Conservation (phyloP, 345 rosid genomes). For the Citrus cavaleriei region DNA sequence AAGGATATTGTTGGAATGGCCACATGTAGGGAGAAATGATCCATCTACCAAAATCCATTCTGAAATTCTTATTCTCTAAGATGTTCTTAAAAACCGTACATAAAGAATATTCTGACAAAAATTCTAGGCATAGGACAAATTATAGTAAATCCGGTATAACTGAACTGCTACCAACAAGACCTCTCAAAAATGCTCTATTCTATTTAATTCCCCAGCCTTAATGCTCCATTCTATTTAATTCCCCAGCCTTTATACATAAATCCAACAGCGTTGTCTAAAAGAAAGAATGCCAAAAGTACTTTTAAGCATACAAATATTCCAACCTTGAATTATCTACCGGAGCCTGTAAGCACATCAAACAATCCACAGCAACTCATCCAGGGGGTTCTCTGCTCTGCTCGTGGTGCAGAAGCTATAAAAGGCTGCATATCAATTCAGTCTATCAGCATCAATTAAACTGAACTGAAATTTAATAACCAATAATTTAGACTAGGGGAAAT, state of each 20-base stretch:
- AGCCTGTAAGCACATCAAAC: conserved; percentile 58
- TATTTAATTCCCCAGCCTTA: no score
- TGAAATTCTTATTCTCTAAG: background rate
- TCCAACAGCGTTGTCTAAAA: background rate
- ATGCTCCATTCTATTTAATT: no score
- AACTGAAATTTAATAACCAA: background rate
- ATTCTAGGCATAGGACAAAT: background rate
- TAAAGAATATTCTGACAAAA: background rate
- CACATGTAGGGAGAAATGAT: background rate
- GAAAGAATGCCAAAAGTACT: background rate
- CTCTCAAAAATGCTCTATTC: background rate
- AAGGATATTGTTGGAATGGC: background rate
- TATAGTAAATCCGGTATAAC: background rate
- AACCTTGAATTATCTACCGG: conserved; percentile 66
- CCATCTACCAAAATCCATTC: background rate
- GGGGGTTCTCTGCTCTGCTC: conserved; percentile 47
- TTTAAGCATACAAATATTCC: background rate
- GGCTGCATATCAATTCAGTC: conserved; percentile 41
- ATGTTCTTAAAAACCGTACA: background rate
- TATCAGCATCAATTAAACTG: background rate
- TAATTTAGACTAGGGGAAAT: conserved; percentile 2
- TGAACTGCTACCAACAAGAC: background rate
- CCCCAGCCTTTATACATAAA: background rate
- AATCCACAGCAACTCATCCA: conserved; percentile 83
- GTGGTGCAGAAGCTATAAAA: conserved; percentile 38